phyloP scores from a whole-genome alignment of 106 monocot genomes.

The Gastrodia elata region DNA sequence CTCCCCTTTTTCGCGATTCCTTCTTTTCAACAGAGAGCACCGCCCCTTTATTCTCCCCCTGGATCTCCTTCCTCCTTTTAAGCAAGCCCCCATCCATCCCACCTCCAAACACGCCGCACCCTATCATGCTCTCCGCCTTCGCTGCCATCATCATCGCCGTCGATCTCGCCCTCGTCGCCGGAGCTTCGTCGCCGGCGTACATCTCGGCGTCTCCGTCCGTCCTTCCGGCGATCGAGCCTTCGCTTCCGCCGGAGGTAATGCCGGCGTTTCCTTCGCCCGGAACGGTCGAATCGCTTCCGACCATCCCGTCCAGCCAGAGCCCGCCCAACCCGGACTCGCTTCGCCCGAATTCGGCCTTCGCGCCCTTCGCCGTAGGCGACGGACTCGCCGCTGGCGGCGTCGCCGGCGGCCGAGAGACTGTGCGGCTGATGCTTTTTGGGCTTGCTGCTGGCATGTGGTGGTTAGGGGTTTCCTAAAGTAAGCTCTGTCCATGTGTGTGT shows the following conservation, averaged over 20 bases:
- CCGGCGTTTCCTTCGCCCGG: slow-evolving; percentile 34
- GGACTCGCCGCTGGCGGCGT: background rate
- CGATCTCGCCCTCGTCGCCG: background rate
- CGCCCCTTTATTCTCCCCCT: background rate
- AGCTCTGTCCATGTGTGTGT: background rate
- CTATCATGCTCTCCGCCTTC: background rate
- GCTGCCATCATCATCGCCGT: background rate
- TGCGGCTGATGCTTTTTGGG: background rate
- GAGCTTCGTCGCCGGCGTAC: slow-evolving; percentile 4
- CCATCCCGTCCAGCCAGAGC: slow-evolving; percentile 43
- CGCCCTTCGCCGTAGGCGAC: slow-evolving; percentile 17
- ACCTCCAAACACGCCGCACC: background rate
- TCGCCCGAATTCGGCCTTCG: slow-evolving; percentile 24
- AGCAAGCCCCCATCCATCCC: background rate
- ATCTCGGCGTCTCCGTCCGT: slow-evolving; percentile 28
- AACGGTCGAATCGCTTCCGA: slow-evolving; percentile 19
- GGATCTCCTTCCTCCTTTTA: background rate
- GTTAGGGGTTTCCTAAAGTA: background rate
- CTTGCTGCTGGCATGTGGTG: slow-evolving; percentile 1
- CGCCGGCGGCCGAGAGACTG: background rate
- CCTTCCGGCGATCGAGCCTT: slow-evolving; percentile 17
- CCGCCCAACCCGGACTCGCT: slow-evolving; percentile 42
- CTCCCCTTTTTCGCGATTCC: background rate
- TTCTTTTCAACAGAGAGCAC: background rate
- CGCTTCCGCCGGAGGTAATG: slow-evolving; percentile 33